Base-by-base conservation (phyloP, 2,329 filamentous ascomycete species). In the Paracorniculantispora psalliotae region DNA sequence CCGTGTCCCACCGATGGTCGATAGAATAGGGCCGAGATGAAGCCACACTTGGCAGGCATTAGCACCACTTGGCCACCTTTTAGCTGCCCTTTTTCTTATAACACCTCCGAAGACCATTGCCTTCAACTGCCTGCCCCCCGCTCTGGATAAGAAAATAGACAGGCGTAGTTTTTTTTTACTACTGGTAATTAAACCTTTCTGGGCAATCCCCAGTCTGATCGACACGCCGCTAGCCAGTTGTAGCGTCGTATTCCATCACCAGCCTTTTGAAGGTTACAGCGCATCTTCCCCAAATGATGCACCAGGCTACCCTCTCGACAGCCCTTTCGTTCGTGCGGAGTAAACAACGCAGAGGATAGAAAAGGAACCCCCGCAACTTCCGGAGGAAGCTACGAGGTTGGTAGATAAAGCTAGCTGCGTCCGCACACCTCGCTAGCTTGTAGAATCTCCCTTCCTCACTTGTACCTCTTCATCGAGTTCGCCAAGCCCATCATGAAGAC, bases 21-120 rank as follows among this genome's bases (percentile, higher is more conserved):
- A 41, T 49, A 13, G 8, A 52, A 46, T 51, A 58, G 37, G 37
- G 56, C 56, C 56, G 56, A 52, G 56, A 51, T 33, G 56, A 39
- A 51, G 47, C 28, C 47, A 58, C 46, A 25, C 54, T 44, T 43
- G 48, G 37, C 37, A 37, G 39, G 35, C 21, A n/a, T 35, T 52
- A 51, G 25, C 26, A 50, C 23, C 25, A n/a, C 46, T 43, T 57
- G 25, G 26, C 35, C 23, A 28, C 35, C 3, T 8, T 6, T 4
- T 57, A 49, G 10, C 35, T 48, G 53, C 23, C 28, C 10, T 33
- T n/a, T 26, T n/a, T 26, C 26, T 28, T 33, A 12, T 33, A 12
- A 33, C 49, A 41, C 3, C 23, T 23, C 6, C 23, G 10, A 17
- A n/a, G 37, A 21, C 50, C 19, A 44, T 55, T 5, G 9, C 26